Evolutionary conservation across 2,329 filamentous ascomycete genomes (phyloP).

Genomic region (Xylariaceae sp.): DNA sequence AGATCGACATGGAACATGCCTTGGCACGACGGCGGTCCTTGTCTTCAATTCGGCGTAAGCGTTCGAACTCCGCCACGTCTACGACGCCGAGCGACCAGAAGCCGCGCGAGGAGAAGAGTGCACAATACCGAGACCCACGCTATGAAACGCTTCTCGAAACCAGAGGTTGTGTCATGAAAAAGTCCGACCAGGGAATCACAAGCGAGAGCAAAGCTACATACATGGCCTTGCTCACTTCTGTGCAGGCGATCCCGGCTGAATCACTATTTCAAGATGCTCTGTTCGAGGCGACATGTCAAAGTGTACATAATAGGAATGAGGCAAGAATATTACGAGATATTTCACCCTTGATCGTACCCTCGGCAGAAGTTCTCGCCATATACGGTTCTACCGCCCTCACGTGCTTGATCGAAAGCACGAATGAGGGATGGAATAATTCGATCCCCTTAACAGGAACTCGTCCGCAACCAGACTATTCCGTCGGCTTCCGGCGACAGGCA

Average conservation of each 20-base stretch:
- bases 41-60: constrained; percentile 23
- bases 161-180: constrained; percentile 40
- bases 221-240: not conserved
- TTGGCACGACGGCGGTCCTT: constrained; percentile 32
- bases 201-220: constrained; percentile 30
- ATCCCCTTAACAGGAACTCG: constrained; percentile 27
- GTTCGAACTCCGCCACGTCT: constrained; percentile 27
- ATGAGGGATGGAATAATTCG: constrained; percentile 42
- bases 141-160: constrained; percentile 36
- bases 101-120: constrained; percentile 38
- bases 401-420: constrained; percentile 38
- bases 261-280: constrained; percentile 39
- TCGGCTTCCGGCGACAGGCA: constrained; percentile 39
- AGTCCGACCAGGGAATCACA: constrained; percentile 32
- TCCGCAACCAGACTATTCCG: constrained; percentile 44
- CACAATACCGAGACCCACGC: constrained; percentile 34
- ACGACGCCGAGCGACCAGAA: constrained; percentile 38
- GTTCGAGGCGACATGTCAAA: constrained; percentile 35
- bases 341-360: constrained; percentile 37
- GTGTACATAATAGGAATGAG: constrained; percentile 34
- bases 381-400: constrained; percentile 30
- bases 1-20: constrained; percentile 28
- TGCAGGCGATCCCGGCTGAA: constrained; percentile 24
- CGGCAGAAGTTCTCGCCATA: constrained; percentile 35
- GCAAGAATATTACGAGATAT: constrained; percentile 39